These are phyloP conservation scores for Murraya paniculata DNA, from an alignment of 345 rosid genomes.

Conservation along the genomic window DNA sequence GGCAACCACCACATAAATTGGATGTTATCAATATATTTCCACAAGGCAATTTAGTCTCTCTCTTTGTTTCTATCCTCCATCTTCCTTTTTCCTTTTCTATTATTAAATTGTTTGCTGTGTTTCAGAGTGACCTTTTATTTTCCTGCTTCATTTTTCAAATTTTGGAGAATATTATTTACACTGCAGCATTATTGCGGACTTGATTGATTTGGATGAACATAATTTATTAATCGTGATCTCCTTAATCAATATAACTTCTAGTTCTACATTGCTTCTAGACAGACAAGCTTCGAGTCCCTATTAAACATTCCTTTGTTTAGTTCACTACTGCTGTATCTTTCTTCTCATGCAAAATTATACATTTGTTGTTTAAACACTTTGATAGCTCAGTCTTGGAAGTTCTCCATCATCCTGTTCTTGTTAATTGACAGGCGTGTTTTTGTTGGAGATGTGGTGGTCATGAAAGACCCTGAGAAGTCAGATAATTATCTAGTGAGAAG, in stretches of 20 bases:
- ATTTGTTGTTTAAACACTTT: neutral
- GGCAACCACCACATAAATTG: neutral
- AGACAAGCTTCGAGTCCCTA: neutral
- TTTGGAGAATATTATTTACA: neutral
- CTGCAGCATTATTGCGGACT: neutral
- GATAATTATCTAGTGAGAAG: slow-evolving; percentile 68
- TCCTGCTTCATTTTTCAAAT: neutral
- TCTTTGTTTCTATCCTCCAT: neutral
- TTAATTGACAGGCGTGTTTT: slow-evolving; percentile 47
- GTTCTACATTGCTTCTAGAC: neutral
- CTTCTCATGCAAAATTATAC: neutral
- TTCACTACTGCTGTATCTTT: neutral
- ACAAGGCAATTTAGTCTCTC: neutral
- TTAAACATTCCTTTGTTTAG: neutral
- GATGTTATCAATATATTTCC: neutral
- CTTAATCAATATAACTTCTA: neutral
- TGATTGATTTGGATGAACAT: no score
- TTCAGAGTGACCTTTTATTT: neutral
- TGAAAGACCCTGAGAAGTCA: slow-evolving; percentile 72
- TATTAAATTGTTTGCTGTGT: neutral
- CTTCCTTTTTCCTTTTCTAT: neutral
- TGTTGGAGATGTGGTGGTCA: slow-evolving; percentile 91
- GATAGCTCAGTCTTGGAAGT: neutral
- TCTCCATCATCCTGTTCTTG: neutral
- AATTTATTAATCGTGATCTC: no score